Evolutionary conservation across 179 eudicot genomes (phyloP), one percentile per base, ranked within the genome.

Genomic region (Pouteria campechiana): DNA sequence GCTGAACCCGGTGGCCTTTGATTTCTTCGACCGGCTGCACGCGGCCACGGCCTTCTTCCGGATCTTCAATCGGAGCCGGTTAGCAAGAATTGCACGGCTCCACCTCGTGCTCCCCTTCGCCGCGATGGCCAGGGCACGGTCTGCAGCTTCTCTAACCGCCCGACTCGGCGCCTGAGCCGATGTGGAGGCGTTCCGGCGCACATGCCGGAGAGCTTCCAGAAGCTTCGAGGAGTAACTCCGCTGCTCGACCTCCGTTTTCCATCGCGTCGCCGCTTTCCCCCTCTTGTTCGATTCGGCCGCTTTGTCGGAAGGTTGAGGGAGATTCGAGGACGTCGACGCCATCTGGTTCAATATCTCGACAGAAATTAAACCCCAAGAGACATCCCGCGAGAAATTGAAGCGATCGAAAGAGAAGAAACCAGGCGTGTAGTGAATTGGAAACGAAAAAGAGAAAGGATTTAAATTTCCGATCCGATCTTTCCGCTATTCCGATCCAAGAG

Each of bases 71-170:
- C 70, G 75, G 28, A 76, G 72, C 14, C 76, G 78, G 24, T 48
- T 64, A 2, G 64, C 46, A 17, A 83, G 70, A n/a, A 86, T 76
- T 20, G 96, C 83, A 1, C 89, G 69, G 68, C 96, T 83, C 96
- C 96, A 86, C 5, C 76, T 76, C 1, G 78, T 68, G 1, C 73
- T 70, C 2, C 93, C 93, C 35, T 58, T 67, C 11, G 86, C 93
- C 27, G 90, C 60, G 10, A 55, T 55, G 18, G 96, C 96, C 5
- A 86, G 70, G 16, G 75, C 77, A 47, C 74, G 62, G 44, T 84
- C 83, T 3, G 96, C 94, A 2, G 89, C 76, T 18, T 79, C 82
- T 1, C 96, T 73, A 29, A 86, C 67, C 23, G 68, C 67, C 2
- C 70, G 73, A 25, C 71, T 59, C n/a, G 51, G 6, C 17, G 48